Percentiles rank a stretch among this genome's conserved stretches.
These are phyloP conservation scores for Cylindrodendrum hubeiense DNA, from an alignment of 2,329 filamentous ascomycete species.

Conservation along the genomic window DNA sequence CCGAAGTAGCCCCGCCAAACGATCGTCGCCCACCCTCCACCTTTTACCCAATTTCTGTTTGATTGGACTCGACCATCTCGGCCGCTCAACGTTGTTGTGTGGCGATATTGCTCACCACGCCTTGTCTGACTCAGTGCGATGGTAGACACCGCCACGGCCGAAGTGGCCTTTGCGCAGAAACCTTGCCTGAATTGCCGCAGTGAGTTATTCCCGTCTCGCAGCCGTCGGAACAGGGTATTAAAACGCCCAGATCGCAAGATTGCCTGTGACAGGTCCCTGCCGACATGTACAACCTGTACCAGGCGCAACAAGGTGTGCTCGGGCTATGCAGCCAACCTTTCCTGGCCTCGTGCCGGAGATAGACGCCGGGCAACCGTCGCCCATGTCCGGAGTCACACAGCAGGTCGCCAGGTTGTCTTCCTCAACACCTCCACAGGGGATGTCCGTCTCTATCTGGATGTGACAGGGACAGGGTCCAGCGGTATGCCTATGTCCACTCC, in stretches of 20 bases:
- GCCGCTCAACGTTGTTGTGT: no score
- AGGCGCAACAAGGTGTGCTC: slow-evolving; percentile 6
- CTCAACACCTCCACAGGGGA: slow-evolving; percentile 15
- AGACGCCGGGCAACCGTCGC: slow-evolving; percentile 9
- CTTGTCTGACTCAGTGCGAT: neutral
- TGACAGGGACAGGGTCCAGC: neutral
- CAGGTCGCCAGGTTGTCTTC: neutral
- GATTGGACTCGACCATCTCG: neutral
- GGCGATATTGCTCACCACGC: no score
- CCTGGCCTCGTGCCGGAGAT: slow-evolving; percentile 13
- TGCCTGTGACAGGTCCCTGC: slow-evolving; percentile 17
- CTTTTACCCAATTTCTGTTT: neutral
- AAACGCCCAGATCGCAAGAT: slow-evolving; percentile 17
- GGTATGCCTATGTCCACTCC: neutral
- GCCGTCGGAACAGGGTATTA: neutral
- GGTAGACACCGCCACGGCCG: neutral
- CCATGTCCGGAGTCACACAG: neutral
- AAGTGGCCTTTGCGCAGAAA: slow-evolving; percentile 1
- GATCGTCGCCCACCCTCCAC: neutral
- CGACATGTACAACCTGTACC: slow-evolving; percentile 8
- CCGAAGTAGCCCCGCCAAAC: no score
- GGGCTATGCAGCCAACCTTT: slow-evolving; percentile 12
- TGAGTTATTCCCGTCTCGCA: neutral
- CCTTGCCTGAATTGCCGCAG: slow-evolving; percentile 20
- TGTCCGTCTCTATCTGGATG: slow-evolving; percentile 7